phyloP scores from a whole-genome alignment of 2,329 filamentous ascomycete genomes.

The Alternaria panax region DNA sequence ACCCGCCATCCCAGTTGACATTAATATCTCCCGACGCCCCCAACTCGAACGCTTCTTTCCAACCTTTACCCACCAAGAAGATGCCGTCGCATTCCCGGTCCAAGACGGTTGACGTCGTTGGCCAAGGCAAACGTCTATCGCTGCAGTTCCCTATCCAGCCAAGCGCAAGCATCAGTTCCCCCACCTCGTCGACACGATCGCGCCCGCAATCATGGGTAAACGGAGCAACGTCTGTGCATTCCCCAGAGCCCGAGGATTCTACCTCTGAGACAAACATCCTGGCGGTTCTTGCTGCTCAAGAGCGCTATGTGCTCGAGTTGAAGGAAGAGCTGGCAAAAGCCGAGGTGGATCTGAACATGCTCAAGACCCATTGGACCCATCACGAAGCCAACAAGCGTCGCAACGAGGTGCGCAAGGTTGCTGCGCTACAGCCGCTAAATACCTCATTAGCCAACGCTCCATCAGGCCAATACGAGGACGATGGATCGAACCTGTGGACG shows the following conservation, averaged over 20 bases:
- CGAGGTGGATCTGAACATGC: conserved; percentile 74
- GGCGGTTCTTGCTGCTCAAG: conserved; percentile 89
- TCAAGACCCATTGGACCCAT: conserved; percentile 85
- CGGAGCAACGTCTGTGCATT: conserved; percentile 37
- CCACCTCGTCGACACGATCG: conserved; percentile 41
- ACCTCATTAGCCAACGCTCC: conserved; percentile 47
- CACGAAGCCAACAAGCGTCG: conserved; percentile 81
- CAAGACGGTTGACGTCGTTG: conserved; percentile 43
- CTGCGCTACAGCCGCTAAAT: conserved; percentile 65
- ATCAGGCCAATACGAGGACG: conserved; percentile 48
- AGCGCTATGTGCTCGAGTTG: conserved; percentile 87
- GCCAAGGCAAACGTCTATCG: conserved; percentile 56
- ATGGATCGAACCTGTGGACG: conserved; percentile 54
- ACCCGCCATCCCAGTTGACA: conserved; percentile 23
- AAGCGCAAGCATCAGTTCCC: conserved; percentile 42
- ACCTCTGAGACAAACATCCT: conserved; percentile 65
- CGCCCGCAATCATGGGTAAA: conserved; percentile 51
- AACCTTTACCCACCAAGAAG: conserved; percentile 22
- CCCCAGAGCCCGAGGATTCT: conserved; percentile 31
- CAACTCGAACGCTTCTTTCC: conserved; percentile 20
- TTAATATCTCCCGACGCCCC: conserved; percentile 20
- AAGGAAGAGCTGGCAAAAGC: conserved; percentile 87
- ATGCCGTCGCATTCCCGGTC: conserved; percentile 44
- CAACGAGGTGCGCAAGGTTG: conserved; percentile 64
- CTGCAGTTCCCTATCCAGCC: conserved; percentile 59